Evolutionary conservation across 2,329 filamentous ascomycete genomes (phyloP).

Genomic region (Calonectria montana): DNA sequence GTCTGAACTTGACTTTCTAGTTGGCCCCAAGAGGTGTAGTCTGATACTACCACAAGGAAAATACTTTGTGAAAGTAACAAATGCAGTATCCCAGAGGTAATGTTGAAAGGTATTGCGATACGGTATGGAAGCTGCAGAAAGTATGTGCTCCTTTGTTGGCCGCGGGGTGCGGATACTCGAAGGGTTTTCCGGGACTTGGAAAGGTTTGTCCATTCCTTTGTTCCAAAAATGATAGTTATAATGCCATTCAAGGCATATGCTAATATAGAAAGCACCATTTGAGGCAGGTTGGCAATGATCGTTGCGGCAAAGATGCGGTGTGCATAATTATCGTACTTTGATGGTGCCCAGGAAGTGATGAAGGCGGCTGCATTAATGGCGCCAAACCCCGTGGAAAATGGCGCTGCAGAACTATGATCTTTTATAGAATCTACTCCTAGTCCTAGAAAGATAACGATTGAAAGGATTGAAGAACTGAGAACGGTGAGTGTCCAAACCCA

Average conservation of each 20-base stretch:
- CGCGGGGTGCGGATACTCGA: background rate
- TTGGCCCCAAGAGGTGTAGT: background rate
- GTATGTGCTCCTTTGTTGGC: background rate
- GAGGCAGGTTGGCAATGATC: background rate
- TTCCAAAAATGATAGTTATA: background rate
- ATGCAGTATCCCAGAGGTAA: background rate
- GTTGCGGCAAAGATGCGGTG: background rate
- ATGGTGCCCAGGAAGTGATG: background rate
- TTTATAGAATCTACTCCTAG: background rate
- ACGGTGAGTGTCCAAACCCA: background rate
- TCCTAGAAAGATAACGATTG: background rate
- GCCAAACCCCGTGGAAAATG: background rate
- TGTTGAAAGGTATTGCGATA: background rate
- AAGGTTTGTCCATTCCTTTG: conserved; percentile 6
- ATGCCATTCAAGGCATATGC: background rate
- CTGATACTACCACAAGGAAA: background rate
- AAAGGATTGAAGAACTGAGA: background rate
- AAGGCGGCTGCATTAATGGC: background rate
- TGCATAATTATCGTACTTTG: background rate
- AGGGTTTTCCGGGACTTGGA: background rate
- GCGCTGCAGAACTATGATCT: background rate
- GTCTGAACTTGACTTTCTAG: background rate
- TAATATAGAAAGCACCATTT: background rate
- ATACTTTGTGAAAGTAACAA: conserved; percentile 15
- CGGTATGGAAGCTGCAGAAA: conserved; percentile 12